Evolutionary conservation across 2,329 filamentous ascomycete genomes (phyloP), one percentile per base, ranked within the genome.

Genomic region (Ophiostoma sp.): DNA sequence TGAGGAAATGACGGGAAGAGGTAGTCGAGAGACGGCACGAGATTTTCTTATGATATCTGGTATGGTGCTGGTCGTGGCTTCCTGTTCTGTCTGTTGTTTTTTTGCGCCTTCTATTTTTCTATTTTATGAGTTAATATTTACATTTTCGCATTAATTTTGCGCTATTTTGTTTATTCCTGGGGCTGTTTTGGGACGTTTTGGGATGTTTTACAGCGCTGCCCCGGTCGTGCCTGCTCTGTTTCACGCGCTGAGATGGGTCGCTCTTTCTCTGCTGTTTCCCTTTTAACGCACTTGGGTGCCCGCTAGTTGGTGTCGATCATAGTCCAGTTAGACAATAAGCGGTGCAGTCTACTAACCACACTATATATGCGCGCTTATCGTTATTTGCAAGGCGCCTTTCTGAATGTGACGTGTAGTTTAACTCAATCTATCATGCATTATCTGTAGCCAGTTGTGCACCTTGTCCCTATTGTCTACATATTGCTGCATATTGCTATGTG

Each of bases 181-280:
- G 44, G 17, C 44, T 48, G 44, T 48, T 48, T 48, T 48, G 44
- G 44, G 39, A 41, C 15, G 39, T 41, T 41, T 41, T 41, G 39
- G 39, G 39, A 41, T 23, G 52, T 57, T 57, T 57, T 57, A 57
- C 52, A 57, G 52, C 52, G 52, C 52, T 57, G 10, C 52, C 52
- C n/a, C 52, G 10, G 52, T 57, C 52, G 52, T 57, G 52, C 52
- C 52, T 57, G 52, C 52, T 48, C 52, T 57, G 52, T 57, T 57
- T 57, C 52, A 57, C 52, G 52, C 52, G 52, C 52, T 57, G 52
- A n/a, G n/a, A 57, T 27, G n/a, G 23, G 52, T 27, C 52, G 52
- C 52, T 57, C 23, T 27, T 54, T 57, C 52, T n/a, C 44, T 41
- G 39, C 39, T 5, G 10, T 41, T 10, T 41, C 10, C 39, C 39